Evolutionary conservation across 2,329 filamentous ascomycete species (phyloP).

Genomic region (Venturia nashicola): DNA sequence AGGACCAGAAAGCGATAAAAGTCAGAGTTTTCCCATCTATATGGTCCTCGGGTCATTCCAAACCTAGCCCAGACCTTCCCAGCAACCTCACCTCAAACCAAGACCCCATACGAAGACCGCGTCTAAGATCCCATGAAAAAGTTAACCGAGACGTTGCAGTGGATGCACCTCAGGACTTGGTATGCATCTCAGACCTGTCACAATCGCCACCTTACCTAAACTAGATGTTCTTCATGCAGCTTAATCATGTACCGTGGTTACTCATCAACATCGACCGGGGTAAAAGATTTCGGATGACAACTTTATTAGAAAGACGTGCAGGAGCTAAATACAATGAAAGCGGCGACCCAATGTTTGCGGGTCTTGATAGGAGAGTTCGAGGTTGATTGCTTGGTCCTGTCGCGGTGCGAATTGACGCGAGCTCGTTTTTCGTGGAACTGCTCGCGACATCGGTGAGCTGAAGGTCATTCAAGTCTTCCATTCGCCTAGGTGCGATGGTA

Average conservation of each 20-base stretch:
- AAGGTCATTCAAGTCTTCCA: too few relatives aligned
- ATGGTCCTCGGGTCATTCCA: not conserved
- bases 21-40: not conserved
- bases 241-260: not conserved
- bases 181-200: not conserved
- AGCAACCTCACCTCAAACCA: not conserved
- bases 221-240: not conserved
- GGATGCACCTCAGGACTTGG: not conserved
- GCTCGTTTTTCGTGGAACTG: too few relatives aligned
- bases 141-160: not conserved
- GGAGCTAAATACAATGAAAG: not conserved
- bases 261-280: not conserved
- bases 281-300: not conserved
- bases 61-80: not conserved
- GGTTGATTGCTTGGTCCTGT: too few relatives aligned
- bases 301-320: not conserved
- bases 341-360: too few relatives aligned
- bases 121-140: not conserved
- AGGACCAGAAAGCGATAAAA: too few relatives aligned
- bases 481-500: too few relatives aligned
- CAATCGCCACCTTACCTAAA: not conserved
- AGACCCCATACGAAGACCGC: too few relatives aligned
- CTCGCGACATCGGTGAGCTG: too few relatives aligned
- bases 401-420: too few relatives aligned
- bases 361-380: too few relatives aligned